Base-by-base conservation (phyloP, 495 filamentous ascomycete species). In the Staphylotrichum tortipilum region DNA sequence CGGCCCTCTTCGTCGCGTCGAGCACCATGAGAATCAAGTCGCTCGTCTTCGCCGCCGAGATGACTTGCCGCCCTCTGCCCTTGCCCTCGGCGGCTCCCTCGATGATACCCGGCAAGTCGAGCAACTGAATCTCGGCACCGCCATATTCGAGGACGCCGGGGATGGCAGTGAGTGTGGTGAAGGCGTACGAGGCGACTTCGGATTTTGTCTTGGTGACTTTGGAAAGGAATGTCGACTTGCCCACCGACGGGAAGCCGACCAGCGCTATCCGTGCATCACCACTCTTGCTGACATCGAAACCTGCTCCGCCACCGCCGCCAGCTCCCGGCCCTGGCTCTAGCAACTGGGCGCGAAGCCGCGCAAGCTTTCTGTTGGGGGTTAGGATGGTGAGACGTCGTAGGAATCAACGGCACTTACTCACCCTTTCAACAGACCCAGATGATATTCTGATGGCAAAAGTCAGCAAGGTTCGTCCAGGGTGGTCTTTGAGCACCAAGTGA, bases 191-290 rank as follows among this genome's bases (percentile, higher is more conserved):
- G 3, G 94, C 94, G 28, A 96, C 88, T 66, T 95, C 92, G 54
- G 88, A 92, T 66, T 89, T 94, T 23, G 94, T 99, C 68, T 96
- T 97, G 47, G 94, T 99, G 69, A 99, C 95, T 63, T 99, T 97
- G 50, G 94, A 96, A 24, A 99, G 70, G 60, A 99, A 96, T 0
- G 94, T 99, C 8, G 94, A 99, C 71, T 99, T 99, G 60, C 94
- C 94, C 38, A 99, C 94, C 1, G 94, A 99, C 0, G 94, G 94
- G 55, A 99, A 97, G 35, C 94, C 94, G 44, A 99, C 94, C 14
- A 99, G 80, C 1, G 94, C 91, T 63, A 99, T 96, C 49, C 94
- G 85, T 0, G 94, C 94, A 73, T 99, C 94, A 55, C 94, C 94
- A 58, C 82, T 88, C 68, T 99, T 99, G 67, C 84, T 89, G 36